These are phyloP conservation scores for Brassica incana DNA, from an alignment of 345 rosid genomes.

Conservation along the genomic window DNA sequence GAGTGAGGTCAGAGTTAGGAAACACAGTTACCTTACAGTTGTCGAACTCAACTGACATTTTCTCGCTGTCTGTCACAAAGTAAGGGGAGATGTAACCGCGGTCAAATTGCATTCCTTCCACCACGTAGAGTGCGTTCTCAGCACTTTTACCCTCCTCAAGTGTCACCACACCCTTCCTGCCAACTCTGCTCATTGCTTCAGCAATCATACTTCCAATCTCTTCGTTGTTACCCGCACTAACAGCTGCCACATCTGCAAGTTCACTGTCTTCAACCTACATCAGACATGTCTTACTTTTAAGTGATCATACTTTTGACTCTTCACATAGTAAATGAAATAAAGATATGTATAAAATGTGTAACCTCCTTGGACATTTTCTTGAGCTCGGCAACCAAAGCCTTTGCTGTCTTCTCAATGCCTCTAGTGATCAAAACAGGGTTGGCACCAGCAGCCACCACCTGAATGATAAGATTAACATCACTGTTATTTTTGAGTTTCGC, in stretches of 20 bases:
- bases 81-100: conserved; percentile 98
- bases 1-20: not conserved
- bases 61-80: conserved; percentile 95
- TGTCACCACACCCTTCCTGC: conserved; percentile 73
- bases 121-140: conserved; percentile 90
- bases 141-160: conserved; percentile 99
- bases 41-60: conserved; percentile 95
- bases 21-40: conserved; percentile 79
- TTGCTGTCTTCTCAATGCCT: conserved; percentile 92
- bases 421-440: conserved; percentile 94
- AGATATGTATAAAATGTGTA: not conserved
- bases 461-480: conserved; percentile 5
- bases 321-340: not conserved
- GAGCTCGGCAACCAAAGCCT: conserved; percentile 79
- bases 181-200: conserved; percentile 97
- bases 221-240: conserved; percentile 94
- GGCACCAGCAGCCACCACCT: conserved; percentile 99
- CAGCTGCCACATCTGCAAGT: conserved; percentile 98
- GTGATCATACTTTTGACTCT: not conserved
- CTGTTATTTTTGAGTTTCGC: not conserved
- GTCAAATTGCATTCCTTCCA: conserved; percentile 99
- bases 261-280: conserved; percentile 97
- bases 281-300: conserved; percentile 8
- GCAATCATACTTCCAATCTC: conserved; percentile 98
- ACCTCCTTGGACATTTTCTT: conserved; percentile 91